phyloP scores from a whole-genome alignment of 2,329 filamentous ascomycete genomes.

The Trichoderma semiorbis region DNA sequence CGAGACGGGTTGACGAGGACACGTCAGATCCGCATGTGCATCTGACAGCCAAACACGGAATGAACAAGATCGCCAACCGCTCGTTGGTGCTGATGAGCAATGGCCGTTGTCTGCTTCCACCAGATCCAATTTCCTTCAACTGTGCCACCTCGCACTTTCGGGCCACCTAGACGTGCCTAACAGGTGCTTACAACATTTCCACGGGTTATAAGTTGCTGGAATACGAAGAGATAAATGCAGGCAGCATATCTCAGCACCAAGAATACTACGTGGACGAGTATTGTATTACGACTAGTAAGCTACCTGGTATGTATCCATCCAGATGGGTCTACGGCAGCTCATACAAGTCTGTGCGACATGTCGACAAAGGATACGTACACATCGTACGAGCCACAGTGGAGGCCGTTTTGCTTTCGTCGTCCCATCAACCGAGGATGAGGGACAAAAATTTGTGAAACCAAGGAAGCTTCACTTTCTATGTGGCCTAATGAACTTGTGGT shows the following conservation, averaged over 20 bases:
- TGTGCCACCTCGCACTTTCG: neutral
- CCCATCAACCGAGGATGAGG: neutral
- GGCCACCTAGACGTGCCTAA: neutral
- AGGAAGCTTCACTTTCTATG: neutral
- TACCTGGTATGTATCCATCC: neutral
- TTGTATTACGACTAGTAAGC: neutral
- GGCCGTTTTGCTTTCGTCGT: neutral
- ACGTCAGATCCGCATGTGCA: slow-evolving; percentile 9
- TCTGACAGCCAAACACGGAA: neutral
- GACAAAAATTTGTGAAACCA: neutral
- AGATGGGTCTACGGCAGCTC: neutral
- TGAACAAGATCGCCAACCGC: neutral
- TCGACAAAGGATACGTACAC: neutral
- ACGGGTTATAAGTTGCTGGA: neutral
- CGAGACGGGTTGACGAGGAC: neutral
- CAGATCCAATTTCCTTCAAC: neutral
- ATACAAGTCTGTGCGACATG: slow-evolving; percentile 1
- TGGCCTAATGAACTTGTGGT: neutral
- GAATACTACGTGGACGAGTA: neutral
- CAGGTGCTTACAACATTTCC: neutral
- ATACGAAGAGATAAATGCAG: neutral
- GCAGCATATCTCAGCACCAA: neutral
- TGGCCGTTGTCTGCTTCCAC: neutral
- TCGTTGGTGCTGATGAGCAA: neutral
- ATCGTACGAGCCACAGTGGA: neutral